These are phyloP conservation scores for Colletotrichum sp. DNA, from an alignment of 2,329 filamentous ascomycete genomes.

Conservation along the genomic window DNA sequence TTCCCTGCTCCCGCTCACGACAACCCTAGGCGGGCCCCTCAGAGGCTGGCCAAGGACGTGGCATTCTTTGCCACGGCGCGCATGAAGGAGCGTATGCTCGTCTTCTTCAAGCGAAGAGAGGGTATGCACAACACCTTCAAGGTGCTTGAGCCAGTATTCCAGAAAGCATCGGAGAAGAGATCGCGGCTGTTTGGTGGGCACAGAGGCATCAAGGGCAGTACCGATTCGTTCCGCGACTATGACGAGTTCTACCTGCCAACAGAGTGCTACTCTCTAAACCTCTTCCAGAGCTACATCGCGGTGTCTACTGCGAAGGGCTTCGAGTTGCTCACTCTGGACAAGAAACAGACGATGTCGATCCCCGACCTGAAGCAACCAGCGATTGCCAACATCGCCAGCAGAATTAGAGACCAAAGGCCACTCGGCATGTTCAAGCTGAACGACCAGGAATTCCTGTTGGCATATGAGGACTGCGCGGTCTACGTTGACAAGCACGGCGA, in stretches of 20 bases:
- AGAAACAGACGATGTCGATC: conserved; percentile 94
- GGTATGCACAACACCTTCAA: conserved; percentile 93
- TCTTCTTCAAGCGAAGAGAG: conserved; percentile 98
- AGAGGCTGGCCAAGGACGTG: conserved; percentile 90
- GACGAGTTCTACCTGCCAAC: conserved; percentile 98
- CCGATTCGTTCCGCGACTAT: conserved; percentile 96
- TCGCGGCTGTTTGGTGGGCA: conserved; percentile 69
- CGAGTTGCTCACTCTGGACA: conserved; percentile 95
- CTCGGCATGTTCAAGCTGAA: conserved; percentile 96
- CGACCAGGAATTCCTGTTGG: conserved; percentile 89
- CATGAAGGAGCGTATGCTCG: conserved; percentile 94
- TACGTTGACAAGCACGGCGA: conserved; percentile 99
- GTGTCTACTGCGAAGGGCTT: conserved; percentile 92
- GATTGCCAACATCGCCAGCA: conserved; percentile 83
- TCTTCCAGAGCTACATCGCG: conserved; percentile 94
- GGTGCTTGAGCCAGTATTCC: conserved; percentile 93
- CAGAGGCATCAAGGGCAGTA: conserved; percentile 68
- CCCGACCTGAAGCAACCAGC: conserved; percentile 82
- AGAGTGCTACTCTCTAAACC: conserved; percentile 92
- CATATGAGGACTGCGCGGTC: conserved; percentile 94
- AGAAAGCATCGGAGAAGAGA: conserved; percentile 88
- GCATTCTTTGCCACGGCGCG: conserved; percentile 95
- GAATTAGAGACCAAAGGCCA: conserved; percentile 82
- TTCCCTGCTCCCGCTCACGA: conserved; percentile 70
- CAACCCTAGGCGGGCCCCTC: conserved; percentile 83